Percentiles rank a stretch among this genome's conserved stretches.
Conservation (phyloP, 768 basidiomycete genomes). For the Agrocybe praecox region DNA sequence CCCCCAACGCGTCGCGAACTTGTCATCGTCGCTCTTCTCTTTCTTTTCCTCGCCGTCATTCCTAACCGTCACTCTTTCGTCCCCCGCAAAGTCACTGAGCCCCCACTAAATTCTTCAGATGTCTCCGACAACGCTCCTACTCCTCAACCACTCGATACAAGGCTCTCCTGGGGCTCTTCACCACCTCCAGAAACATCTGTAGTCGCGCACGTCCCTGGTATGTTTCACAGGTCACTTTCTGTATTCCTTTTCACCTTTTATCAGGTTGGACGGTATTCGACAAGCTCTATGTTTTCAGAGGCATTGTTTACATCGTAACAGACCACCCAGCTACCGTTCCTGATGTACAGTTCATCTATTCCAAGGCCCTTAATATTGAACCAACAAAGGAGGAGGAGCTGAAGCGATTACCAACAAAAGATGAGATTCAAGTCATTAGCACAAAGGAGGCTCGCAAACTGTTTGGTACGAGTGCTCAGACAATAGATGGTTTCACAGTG, state of each 20-base stretch:
- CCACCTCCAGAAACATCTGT: conserved; percentile 54
- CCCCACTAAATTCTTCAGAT: conserved; percentile 10
- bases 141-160: conserved; percentile 15
- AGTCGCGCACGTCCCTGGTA: conserved; percentile 78
- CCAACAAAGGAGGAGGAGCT: conserved; percentile 57
- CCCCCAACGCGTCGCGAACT: conserved; percentile 60
- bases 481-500: conserved; percentile 80
- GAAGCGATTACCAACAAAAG: conserved; percentile 71
- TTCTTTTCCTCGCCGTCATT: conserved; percentile 44
- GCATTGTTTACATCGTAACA: conserved; percentile 81
- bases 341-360: conserved; percentile 66
- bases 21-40: conserved; percentile 47
- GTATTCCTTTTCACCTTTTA: neutral
- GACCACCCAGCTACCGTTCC: conserved; percentile 72
- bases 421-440: conserved; percentile 78
- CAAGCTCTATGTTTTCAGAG: conserved; percentile 78
- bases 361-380: conserved; percentile 61
- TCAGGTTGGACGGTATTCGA: conserved; percentile 92
- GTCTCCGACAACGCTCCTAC: neutral
- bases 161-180: conserved; percentile 23
- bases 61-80: conserved; percentile 23
- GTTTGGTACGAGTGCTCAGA: conserved; percentile 64
- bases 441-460: conserved; percentile 63
- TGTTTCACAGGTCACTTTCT: conserved; percentile 11
- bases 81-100: conserved; percentile 7